Percentiles rank a stretch among this genome's conserved stretches.
Conservation (phyloP, 495 filamentous ascomycete genomes). For the Penicillium subrubescens region DNA sequence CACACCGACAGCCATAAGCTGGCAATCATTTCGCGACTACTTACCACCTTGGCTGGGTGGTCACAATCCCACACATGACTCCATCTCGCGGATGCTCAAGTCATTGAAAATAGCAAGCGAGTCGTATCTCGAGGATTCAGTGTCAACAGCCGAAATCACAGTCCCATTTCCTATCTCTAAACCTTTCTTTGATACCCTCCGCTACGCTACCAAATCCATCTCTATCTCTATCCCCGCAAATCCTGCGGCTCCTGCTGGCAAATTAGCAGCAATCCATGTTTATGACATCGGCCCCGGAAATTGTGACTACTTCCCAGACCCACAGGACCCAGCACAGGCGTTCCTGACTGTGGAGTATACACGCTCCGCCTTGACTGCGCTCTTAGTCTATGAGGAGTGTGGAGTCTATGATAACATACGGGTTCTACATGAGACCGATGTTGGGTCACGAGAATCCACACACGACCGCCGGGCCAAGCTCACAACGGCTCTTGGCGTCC, state of each 20-base stretch:
- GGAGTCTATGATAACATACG: background rate
- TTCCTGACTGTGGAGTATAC: constrained; percentile 3
- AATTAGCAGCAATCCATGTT: background rate
- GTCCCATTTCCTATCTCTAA: background rate
- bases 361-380: constrained; percentile 3
- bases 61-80: background rate
- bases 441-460: background rate
- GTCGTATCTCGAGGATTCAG: background rate
- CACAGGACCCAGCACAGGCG: background rate
- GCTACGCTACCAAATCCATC: background rate
- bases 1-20: background rate
- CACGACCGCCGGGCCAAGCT: background rate
- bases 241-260: background rate
- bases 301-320: background rate
- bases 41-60: background rate
- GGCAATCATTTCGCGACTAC: background rate
- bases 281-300: background rate
- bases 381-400: background rate
- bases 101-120: background rate
- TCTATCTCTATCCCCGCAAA: background rate
- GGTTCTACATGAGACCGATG: background rate
- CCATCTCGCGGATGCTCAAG: background rate
- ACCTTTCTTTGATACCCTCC: background rate
- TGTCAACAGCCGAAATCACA: background rate
- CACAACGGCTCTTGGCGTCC: background rate